A percentile compares a stretch with the other conserved stretches of the same genome.
phyloP scores from a whole-genome alignment of 2,329 filamentous ascomycete genomes.

The Fusarium sp. region DNA sequence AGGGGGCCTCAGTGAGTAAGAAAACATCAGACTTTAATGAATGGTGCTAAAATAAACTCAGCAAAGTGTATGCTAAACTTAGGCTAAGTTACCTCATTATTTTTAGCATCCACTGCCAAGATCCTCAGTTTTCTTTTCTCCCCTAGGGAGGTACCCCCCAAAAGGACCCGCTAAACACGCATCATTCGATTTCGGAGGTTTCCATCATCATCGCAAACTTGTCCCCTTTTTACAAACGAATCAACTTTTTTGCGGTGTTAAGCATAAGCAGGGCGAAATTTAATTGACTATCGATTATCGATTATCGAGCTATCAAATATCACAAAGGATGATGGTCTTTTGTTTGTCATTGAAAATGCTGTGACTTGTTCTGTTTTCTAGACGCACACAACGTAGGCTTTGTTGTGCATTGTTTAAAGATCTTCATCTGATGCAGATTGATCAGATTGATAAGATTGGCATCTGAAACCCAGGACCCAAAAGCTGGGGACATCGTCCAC shows the following conservation, averaged over 20 bases:
- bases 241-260: neutral
- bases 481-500: conserved; percentile 25
- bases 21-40: neutral
- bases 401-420: conserved; percentile 12
- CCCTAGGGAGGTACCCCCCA: conserved; percentile 13
- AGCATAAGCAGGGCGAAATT: neutral
- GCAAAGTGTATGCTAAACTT: fast-evolving
- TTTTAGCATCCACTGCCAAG: neutral
- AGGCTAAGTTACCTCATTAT: fast-evolving
- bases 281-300: neutral
- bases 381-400: neutral
- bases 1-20: neutral
- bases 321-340: neutral
- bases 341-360: neutral
- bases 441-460: conserved; percentile 45
- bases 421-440: conserved; percentile 39
- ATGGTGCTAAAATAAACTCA: neutral
- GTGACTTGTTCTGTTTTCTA: neutral
- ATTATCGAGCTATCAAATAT: neutral
- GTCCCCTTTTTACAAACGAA: conserved; percentile 16
- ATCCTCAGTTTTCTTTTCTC: neutral
- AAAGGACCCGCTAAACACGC: conserved; percentile 19
- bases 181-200: conserved; percentile 44
- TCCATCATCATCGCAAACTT: conserved; percentile 29
- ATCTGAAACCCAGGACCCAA: conserved; percentile 14